Base-by-base conservation (phyloP, 176 grass and related monocot species). In the Dendrocalamus sinicus region DNA sequence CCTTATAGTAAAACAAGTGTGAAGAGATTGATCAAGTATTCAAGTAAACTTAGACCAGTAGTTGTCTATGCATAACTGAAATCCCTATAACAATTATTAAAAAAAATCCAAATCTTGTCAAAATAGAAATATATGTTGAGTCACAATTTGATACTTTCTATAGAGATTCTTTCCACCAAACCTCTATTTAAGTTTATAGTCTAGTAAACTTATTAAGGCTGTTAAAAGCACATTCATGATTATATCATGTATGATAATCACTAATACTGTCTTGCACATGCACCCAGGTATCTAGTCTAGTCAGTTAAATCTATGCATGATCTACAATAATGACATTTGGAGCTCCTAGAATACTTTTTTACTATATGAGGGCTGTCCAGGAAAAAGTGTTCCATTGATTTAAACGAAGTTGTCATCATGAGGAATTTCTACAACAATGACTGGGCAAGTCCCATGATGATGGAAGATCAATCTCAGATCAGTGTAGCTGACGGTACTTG, bases 1-100 rank as follows among this genome's bases (percentile, higher is more conserved):
- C 68, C 45, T 78, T 70, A 46, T 13, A 52, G 24, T 64, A 53
- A 79, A 72, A 65, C 19, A 65, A 41, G 46, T 79, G 67, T 45
- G 32, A 71, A 64, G 4, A 53, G 32, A 85, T 53, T 2, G 72
- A 66, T 35, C 6, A 30, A 73, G 12, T 65, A 57, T 30, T 55
- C 57, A 86, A 22, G 22, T 80, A 61, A 40, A 23, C 7, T 28
- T 3, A 70, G 52, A 51, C 9, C 3, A 79, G 63, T 62, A 52
- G 66, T 17, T 61, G 17, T 20, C 52, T 24, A 62, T 37, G 11
- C 8, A 70, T 70, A 78, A 70, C 52, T 39, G 41, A 85, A 77
- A 68, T 43, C 51, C 40, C 7, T 37, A 35, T 77, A 70, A 35
- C 24, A 35, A 39, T 3, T 23, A 43, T 10, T 26, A 67, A 76